Evolutionary conservation across 1,139 yeast species (phyloP), one percentile per base, ranked within the genome.

Genomic region (Taphrina wiesneri): DNA sequence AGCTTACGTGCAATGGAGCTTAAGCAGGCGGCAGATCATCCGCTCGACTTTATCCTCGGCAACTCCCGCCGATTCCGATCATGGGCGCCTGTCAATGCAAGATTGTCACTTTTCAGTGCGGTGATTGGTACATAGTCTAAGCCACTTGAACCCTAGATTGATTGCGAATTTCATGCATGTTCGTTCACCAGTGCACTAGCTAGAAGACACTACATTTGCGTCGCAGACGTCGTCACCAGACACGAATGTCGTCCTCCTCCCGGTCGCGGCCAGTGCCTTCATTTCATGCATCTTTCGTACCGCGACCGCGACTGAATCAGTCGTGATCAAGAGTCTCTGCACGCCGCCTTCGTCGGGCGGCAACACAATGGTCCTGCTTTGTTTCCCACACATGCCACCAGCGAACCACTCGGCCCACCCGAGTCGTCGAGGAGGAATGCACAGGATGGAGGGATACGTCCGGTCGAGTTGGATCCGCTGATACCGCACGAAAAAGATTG

Each of bases 401-500:
- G 5, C 26, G 43, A 52, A 5, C 57, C 57, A 52, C 28, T 30
- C 15, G 15, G 13, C 17, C 57, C 57, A 52, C n/a, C 45, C 5
- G 28, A n/a, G 26, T 6, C 23, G 45, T 11, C 5, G 13, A 11
- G 57, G 21, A 17, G 57, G 57, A 6, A 52, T 11, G 11, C 17
- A 13, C 13, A 52, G 26, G 17, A 52, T 25, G 57, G 17, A 17
- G 19, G 45, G 43, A 26, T 13, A 32, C 17, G 17, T 34, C n/a
- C 28, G 26, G n/a, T 17, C 39, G 7, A 52, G 6, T 19, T 52
- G 21, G 5, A 52, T n/a, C 28, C 34, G 43, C 28, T 32, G 45
- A 19, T 52, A 52, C 17, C 57, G 57, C n/a, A 52, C 57, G 57
- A 52, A 52, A 19, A 52, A 52, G 45, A 52, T 34, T 6, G 57